A percentile compares a stretch with the other conserved stretches of the same genome.
These are phyloP conservation scores for Phialocephala subalpina DNA, from an alignment of 2,329 filamentous ascomycete species.

Conservation along the genomic window DNA sequence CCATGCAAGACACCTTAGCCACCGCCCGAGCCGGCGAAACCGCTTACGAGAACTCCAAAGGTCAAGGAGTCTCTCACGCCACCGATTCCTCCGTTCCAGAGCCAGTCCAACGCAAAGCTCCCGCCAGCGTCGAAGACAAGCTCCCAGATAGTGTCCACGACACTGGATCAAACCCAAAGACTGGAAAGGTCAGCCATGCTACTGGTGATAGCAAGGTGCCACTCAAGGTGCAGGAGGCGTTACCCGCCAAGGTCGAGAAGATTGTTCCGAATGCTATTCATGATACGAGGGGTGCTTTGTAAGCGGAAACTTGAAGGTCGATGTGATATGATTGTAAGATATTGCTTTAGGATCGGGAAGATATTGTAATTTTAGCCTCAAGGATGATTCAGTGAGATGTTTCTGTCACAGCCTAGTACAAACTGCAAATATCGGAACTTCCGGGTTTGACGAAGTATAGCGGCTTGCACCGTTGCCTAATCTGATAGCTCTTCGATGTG, in stretches of 20 bases:
- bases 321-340: not conserved
- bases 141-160: constrained; percentile 12
- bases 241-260: constrained; percentile 11
- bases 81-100: constrained; percentile 4
- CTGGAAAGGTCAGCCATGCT: constrained; percentile 14
- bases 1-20: constrained; percentile 8
- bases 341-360: no score
- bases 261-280: constrained; percentile 14
- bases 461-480: no score
- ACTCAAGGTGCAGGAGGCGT: constrained; percentile 14
- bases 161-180: constrained; percentile 12
- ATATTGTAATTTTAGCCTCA: no score
- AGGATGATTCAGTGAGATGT: no score
- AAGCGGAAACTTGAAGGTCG: not conserved
- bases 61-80: constrained; percentile 16
- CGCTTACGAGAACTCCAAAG: constrained; percentile 7
- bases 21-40: constrained; percentile 1
- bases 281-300: constrained; percentile 10
- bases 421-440: no score
- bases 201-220: constrained; percentile 18
- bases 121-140: constrained; percentile 9
- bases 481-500: no score
- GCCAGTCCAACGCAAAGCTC: constrained; percentile 7
- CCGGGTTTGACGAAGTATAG: no score
- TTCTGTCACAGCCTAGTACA: no score